Evolutionary conservation across 208 protist species (phyloP), one percentile per base, ranked within the genome.

Genomic region (Leishmania turanica): DNA sequence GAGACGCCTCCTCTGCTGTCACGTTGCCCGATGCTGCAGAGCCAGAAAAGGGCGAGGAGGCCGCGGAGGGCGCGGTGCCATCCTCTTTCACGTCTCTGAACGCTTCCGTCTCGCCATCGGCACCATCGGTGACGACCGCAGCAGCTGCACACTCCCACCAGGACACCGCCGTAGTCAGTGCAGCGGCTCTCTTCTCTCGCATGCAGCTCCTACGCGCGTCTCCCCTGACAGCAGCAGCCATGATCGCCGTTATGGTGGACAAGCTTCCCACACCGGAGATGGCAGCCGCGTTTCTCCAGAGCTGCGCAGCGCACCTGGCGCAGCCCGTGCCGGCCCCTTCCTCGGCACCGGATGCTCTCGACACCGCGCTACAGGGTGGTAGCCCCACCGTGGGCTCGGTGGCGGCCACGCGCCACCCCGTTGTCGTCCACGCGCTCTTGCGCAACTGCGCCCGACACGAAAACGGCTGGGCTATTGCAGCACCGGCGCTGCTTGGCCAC

Each of bases 341-440:
- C 19, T n/a, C 31, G 17, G 62, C 37, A 24, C 24, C 3, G 6
- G 72, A 56, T 15, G 21, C 1, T 24, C 11, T 64, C 27, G 60
- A 42, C 15, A 53, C n/a, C 9, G 11, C n/a, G 13, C 21, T 8
- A n/a, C 19, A 79, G 13, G 60, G 42, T n/a, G 2, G 37, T 3
- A 27, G 13, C 13, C 13, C n/a, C 11, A 49, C 15, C 17, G 5
- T 31, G 0, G 82, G 82, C 24, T 81, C 66, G 27, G 74, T 65
- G 6, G 70, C 72, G 51, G 77, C 80, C 45, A 64, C 77, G 11
- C 89, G 90, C 15, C 91, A 95, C 76, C 84, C 91, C 1, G 75
- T 93, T 34, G 93, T 97, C 47, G 24, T 92, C 6, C 79, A 88
- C 40, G 86, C 93, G n/a, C 81, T 97, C 49, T 84, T 97, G 34